Base-by-base conservation (phyloP, 257 asterid species). In the Lantana camara region DNA sequence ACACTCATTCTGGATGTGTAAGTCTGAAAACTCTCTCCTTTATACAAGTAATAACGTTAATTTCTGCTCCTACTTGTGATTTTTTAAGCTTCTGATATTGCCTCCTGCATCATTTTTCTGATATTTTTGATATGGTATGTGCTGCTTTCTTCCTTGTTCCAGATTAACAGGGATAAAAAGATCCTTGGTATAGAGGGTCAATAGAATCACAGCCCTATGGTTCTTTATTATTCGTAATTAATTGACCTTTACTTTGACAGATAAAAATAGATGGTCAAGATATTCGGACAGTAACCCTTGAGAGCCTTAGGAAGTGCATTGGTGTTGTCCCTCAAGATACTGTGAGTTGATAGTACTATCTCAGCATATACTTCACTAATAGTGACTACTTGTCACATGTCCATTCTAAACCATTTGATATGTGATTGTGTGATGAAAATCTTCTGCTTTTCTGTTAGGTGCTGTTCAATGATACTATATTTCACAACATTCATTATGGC, bases 241-340 rank as follows among this genome's bases (percentile, higher is more conserved):
- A 61, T 69, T 58, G 30, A 13, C 61, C 57, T 72, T 38, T 48
- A 7, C 24, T 57, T 72, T 54, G 64, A 53, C 95, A 93, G 99
- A 85, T 93, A 78, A 82, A 72, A 60, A 82, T 94, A 68, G 99
- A 90, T 66, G 95, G 95, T 50, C 99, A 94, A 81, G 97, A 94
- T 83, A 79, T 90, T 66, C 86, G 82, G 64, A 66, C 63, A 30
- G 91, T 94, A 49, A 90, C 97, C 9, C 90, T 94, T 57, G 87
- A 90, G 74, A 90, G 97, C 80, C 99, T 94, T 60, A 86, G 99
- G 70, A 86, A 88, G 75, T 85, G 95, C 64, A 77, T 94, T 66
- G 97, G 95, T 17, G 93, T 94, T 60, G 99, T 94, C 83, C 99
- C 99, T 57, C 99, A 94, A 65, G 99, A 94, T 76, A 94, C 99